Base-by-base conservation (phyloP, 2,329 filamentous ascomycete species). In the Bipolaris sorokiniana region DNA sequence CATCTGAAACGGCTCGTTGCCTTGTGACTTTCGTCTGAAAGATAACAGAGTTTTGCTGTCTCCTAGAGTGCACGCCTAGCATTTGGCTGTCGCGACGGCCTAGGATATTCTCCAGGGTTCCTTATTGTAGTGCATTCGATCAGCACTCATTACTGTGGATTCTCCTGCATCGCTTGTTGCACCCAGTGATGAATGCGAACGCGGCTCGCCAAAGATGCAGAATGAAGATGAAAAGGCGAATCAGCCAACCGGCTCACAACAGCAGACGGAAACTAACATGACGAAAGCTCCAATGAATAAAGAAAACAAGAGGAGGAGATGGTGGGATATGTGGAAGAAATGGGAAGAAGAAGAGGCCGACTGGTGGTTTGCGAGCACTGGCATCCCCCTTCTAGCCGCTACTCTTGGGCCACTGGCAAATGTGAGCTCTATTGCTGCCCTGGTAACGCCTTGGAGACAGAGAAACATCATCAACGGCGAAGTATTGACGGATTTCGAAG, bases 351-450 rank as follows among this genome's bases (percentile, higher is more conserved):
- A 62, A 18, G 61, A 64, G 7, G 74, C 69, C 49, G 68, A 73
- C 51, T 77, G 75, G 75, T 77, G 75, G 75, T 77, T 77, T 58
- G 75, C 75, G 0, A 74, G 69, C 11, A 76, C 75, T 3, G 75
- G 66, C 5, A 74, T 77, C 15, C 75, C 75, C 56, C 86, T 97
- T 71, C 83, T 95, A 10, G 91, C 92, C 2, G 92, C 91, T 33
- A 92, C 92, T 0, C 84, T 95, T 2, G 92, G 91, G 0, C 93
- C 93, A 0, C 85, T 96, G 9, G 93, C 93, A 2, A 96, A 93
- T 56, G 88, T 95, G 28, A 90, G 95, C 76, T 94, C 90, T 55
- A 92, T 97, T 56, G 92, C 90, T 59, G 91, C 92, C 7, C 82
- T 97, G n/a, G 90, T 91, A 1, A 88, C 87, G 26, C 86, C 86